Conservation (phyloP, 805 yeast species). For the Metschnikowia dekortorum region DNA sequence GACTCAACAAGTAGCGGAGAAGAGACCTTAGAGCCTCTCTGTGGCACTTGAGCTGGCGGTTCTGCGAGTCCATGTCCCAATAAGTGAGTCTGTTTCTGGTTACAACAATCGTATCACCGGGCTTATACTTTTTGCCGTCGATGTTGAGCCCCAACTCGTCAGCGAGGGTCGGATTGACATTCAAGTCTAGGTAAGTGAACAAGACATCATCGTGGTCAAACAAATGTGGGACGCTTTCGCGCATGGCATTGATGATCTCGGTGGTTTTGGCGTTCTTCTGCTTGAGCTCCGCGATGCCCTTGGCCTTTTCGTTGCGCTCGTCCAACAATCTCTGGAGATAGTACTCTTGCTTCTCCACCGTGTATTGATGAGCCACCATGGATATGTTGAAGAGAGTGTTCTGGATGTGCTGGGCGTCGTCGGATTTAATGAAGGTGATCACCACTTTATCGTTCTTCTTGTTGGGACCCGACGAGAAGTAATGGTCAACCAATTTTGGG, state of each 20-base stretch:
- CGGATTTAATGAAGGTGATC: slow-evolving; percentile 44
- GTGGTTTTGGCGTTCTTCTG: slow-evolving; percentile 39
- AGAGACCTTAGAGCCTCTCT: slow-evolving; percentile 32
- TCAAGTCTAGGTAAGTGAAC: slow-evolving; percentile 49
- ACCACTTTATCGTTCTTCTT: slow-evolving; percentile 42
- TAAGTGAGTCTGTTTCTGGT: slow-evolving; percentile 37
- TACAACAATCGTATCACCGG: slow-evolving; percentile 58
- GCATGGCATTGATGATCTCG: slow-evolving; percentile 45
- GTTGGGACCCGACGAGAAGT: slow-evolving; percentile 29
- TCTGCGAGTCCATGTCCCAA: slow-evolving; percentile 33
- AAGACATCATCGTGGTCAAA: slow-evolving; percentile 40
- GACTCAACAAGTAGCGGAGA: slow-evolving; percentile 36
- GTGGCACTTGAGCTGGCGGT: slow-evolving; percentile 31
- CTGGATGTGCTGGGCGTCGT: slow-evolving; percentile 29
- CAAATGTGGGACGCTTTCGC: slow-evolving; percentile 46
- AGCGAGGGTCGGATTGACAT: slow-evolving; percentile 29
- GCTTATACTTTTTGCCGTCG: slow-evolving; percentile 25
- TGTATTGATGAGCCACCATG: slow-evolving; percentile 46
- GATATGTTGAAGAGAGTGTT: slow-evolving; percentile 37
- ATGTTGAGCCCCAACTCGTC: slow-evolving; percentile 34
- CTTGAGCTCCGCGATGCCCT: slow-evolving; percentile 41
- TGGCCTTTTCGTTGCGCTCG: slow-evolving; percentile 35
- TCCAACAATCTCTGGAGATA: slow-evolving; percentile 30
- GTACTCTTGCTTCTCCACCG: slow-evolving; percentile 38
- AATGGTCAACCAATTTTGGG: slow-evolving; percentile 26